A percentile compares a stretch with the other conserved stretches of the same genome.
Evolutionary conservation across 108 stramenopile species (phyloP).

Genomic region (Skeletonema costatum): DNA sequence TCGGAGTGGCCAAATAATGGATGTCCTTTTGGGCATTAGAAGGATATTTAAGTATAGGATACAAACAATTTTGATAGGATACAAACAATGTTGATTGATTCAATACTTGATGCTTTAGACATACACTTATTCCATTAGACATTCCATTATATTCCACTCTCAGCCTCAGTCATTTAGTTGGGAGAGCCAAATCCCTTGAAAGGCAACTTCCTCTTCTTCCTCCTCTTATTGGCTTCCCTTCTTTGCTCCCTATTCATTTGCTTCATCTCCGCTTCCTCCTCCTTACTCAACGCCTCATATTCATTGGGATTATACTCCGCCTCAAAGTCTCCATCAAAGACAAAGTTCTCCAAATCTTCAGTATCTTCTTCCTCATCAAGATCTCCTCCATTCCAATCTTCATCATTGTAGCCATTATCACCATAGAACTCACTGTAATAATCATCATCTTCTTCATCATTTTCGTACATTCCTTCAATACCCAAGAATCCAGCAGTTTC

Average conservation of each 20-base stretch:
- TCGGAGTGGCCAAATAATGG: background rate
- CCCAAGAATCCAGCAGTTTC: constrained; percentile 49
- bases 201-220: constrained; percentile 68
- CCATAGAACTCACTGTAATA: constrained; percentile 40
- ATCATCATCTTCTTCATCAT: constrained; percentile 38
- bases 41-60: background rate
- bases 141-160: too few species aligned
- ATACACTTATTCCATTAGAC: too few species aligned
- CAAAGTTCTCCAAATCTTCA: constrained; percentile 45
- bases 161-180: background rate
- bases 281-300: constrained; percentile 45
- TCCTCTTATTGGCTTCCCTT: constrained; percentile 68
- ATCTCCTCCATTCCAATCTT: constrained; percentile 41
- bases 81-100: too few species aligned
- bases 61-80: too few species aligned
- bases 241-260: constrained; percentile 80
- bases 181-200: constrained; percentile 67
- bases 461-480: constrained; percentile 45
- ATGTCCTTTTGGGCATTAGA: background rate
- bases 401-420: constrained; percentile 33
- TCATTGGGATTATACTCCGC: constrained; percentile 53
- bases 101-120: too few species aligned
- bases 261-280: constrained; percentile 44
- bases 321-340: constrained; percentile 70
- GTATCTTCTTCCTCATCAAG: constrained; percentile 53